These are phyloP conservation scores for Odontarrhena argentea DNA, from an alignment of 345 rosid genomes.

Conservation along the genomic window DNA sequence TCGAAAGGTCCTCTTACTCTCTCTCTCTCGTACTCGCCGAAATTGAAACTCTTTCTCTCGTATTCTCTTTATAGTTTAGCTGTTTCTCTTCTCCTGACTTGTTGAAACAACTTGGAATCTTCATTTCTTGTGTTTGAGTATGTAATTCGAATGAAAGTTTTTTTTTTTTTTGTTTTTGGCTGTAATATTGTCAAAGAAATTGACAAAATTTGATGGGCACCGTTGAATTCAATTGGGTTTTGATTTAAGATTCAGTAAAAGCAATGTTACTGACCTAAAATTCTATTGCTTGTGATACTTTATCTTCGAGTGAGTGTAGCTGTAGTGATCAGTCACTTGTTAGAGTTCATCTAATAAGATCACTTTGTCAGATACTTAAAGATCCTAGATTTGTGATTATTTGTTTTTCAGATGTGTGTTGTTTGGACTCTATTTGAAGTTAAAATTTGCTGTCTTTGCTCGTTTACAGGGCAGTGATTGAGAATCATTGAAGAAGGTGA, in stretches of 20 bases:
- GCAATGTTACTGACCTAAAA: constrained; percentile 34
- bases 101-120: constrained; percentile 25
- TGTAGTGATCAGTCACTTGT: background rate
- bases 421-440: constrained; percentile 13
- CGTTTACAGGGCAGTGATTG: constrained; percentile 38
- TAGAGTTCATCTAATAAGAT: background rate
- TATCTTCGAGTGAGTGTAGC: background rate
- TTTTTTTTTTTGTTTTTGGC: background rate
- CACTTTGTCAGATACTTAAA: background rate
- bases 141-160: background rate
- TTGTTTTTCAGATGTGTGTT: constrained; percentile 16
- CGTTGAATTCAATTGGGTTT: constrained; percentile 4
- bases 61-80: constrained; percentile 6
- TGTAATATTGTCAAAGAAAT: constrained; percentile 4
- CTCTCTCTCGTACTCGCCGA: background rate
- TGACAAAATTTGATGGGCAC: background rate
- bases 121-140: constrained; percentile 19
- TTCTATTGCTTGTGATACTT: background rate
- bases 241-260: constrained; percentile 24
- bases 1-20: constrained; percentile 32
- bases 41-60: background rate
- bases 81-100: background rate
- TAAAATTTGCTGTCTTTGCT: background rate
- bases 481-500: constrained; percentile 40
- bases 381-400: constrained; percentile 16